Conservation (phyloP, 129 eudicot species). For the Ambrosia artemisiifolia region DNA sequence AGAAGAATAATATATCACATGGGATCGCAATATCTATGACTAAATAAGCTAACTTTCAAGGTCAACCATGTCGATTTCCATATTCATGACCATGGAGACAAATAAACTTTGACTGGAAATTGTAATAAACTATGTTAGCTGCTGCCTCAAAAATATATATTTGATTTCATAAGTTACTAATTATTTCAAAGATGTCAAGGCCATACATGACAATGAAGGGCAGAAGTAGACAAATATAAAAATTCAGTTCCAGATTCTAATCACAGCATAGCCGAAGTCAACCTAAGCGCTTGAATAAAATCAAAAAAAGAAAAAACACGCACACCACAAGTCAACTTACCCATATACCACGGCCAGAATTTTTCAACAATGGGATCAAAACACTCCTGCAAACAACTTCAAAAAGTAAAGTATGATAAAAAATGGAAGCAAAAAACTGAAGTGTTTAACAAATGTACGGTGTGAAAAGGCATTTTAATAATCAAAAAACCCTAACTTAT, state of each 20-base stretch:
- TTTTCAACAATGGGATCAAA: slow-evolving; percentile 87
- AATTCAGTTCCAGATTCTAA: too few species aligned
- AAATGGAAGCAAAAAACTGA: not conserved
- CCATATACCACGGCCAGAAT: slow-evolving; percentile 97
- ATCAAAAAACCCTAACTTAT: too few species aligned
- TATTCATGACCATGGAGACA: not conserved
- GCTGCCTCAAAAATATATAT: too few species aligned
- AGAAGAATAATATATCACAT: too few species aligned
- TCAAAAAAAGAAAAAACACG: not conserved
- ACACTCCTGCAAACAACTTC: slow-evolving; percentile 58
- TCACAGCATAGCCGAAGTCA: too few species aligned
- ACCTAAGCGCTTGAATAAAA: too few species aligned
- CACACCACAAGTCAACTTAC: slow-evolving; percentile 31
- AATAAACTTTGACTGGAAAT: not conserved
- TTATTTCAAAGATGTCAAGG: too few species aligned
- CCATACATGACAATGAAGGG: too few species aligned
- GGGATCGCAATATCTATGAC: not conserved
- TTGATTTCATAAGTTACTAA: too few species aligned
- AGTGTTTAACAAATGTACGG: too few species aligned
- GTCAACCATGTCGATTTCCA: slow-evolving; percentile 6
- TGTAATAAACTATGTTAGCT: not conserved
- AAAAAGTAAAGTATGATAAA: not conserved
- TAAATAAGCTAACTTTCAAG: not conserved
- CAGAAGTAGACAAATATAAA: too few species aligned
- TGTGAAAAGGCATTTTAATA: not conserved